Evolutionary conservation across 2,329 filamentous ascomycete genomes (phyloP).

Genomic region (Hirsutella minnesotensis): DNA sequence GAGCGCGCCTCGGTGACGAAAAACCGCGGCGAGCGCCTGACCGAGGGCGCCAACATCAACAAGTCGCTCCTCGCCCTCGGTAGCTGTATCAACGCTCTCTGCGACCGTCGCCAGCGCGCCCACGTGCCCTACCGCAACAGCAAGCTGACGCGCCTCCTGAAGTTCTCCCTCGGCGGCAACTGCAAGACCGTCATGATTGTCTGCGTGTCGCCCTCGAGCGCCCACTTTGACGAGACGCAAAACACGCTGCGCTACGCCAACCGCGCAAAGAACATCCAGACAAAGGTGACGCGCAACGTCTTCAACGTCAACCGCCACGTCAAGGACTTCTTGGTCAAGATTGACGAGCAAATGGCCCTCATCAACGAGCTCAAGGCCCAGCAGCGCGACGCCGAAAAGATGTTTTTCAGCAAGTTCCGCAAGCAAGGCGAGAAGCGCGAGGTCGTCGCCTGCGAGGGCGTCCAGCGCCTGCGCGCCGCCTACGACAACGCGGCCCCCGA

Average conservation of each 20-base stretch:
- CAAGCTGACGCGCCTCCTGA: slow-evolving; percentile 87
- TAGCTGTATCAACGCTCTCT: slow-evolving; percentile 96
- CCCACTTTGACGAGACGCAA: slow-evolving; percentile 95
- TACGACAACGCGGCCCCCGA: slow-evolving; percentile 73
- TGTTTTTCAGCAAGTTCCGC: slow-evolving; percentile 77
- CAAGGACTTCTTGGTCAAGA: slow-evolving; percentile 98
- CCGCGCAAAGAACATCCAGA: slow-evolving; percentile 97
- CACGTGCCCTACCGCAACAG: slow-evolving; percentile 97
- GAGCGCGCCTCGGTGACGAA: slow-evolving; percentile 94
- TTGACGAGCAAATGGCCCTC: slow-evolving; percentile 93
- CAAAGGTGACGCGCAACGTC: slow-evolving; percentile 96
- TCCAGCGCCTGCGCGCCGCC: slow-evolving; percentile 66
- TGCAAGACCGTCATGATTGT: slow-evolving; percentile 99
- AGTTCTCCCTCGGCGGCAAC: slow-evolving; percentile 94
- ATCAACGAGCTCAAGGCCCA: slow-evolving; percentile 93
- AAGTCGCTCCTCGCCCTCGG: slow-evolving; percentile 90
- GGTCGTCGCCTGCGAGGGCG: slow-evolving; percentile 60
- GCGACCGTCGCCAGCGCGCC: slow-evolving; percentile 80
- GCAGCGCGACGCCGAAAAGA: slow-evolving; percentile 75
- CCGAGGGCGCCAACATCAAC: slow-evolving; percentile 98
- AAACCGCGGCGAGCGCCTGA: slow-evolving; percentile 80
- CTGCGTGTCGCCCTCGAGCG: slow-evolving; percentile 90
- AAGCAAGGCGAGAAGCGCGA: slow-evolving; percentile 85
- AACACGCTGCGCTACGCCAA: slow-evolving; percentile 97
- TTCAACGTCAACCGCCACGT: slow-evolving; percentile 99